These are phyloP conservation scores for Diospyros kaki DNA, from an alignment of 148 eudicot genomes.

Conservation along the genomic window DNA sequence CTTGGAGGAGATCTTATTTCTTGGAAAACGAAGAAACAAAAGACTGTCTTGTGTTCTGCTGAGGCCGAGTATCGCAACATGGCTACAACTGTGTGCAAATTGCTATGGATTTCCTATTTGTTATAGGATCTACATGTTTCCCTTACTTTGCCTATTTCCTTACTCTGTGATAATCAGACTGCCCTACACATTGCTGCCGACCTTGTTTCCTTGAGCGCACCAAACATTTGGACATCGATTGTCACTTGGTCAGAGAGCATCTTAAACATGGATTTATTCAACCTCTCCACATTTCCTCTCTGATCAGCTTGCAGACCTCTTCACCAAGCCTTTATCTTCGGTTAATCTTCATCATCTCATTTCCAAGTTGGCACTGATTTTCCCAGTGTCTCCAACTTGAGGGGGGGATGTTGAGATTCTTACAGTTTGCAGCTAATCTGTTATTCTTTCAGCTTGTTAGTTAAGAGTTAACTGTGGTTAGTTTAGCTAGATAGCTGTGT, in stretches of 20 bases:
- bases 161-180: background rate
- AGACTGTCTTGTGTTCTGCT: too few species aligned
- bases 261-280: background rate
- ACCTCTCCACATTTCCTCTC: background rate
- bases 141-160: background rate
- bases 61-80: background rate
- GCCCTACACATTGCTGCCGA: background rate
- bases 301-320: background rate
- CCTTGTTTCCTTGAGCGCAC: background rate
- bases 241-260: background rate
- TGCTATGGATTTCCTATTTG: background rate
- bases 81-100: background rate
- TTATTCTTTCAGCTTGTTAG: too few species aligned
- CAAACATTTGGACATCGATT: background rate
- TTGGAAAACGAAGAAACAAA: too few species aligned
- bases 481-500: too few species aligned
- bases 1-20: too few species aligned
- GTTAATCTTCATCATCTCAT: background rate
- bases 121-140: background rate
- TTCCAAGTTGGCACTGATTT: background rate
- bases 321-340: background rate
- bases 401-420: background rate
- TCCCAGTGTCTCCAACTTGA: background rate
- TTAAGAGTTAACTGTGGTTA: too few species aligned
- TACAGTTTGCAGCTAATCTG: too few species aligned